phyloP scores from a whole-genome alignment of 2,329 filamentous ascomycete species.

The Didymella arachidicola region DNA sequence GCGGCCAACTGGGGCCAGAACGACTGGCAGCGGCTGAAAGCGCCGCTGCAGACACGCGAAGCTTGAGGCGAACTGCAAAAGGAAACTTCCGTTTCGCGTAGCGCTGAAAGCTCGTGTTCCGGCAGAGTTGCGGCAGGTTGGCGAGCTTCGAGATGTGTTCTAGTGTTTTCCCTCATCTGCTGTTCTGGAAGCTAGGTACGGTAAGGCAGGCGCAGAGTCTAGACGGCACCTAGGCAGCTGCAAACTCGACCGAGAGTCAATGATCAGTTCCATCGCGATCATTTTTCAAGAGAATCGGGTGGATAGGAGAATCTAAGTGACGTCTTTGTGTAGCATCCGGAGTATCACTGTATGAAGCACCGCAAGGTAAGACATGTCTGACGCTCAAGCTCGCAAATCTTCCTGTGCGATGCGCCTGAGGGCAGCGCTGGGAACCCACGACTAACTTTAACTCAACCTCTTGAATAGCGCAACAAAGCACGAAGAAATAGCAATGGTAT shows the following conservation, averaged over 20 bases:
- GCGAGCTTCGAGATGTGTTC: conserved; percentile 4
- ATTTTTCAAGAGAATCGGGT: not conserved
- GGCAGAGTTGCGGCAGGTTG: not conserved
- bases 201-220: not conserved
- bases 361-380: conserved; percentile 11
- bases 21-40: not conserved
- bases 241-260: not conserved
- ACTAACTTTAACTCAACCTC: conserved; percentile 34
- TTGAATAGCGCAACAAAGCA: not conserved
- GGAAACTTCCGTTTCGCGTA: conserved; percentile 6
- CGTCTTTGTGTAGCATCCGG: not conserved
- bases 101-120: conserved; percentile 11
- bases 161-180: conserved; percentile 8
- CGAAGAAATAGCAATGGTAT: not conserved
- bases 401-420: conserved; percentile 8
- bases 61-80: conserved; percentile 1
- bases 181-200: not conserved
- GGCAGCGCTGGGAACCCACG: conserved; percentile 20
- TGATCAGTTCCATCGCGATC: not conserved
- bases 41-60: conserved; percentile 3
- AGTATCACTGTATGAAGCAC: not conserved
- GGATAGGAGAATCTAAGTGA: not conserved
- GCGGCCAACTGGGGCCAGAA: conserved; percentile 5
- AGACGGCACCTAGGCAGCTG: conserved; percentile 7
- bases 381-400: conserved; percentile 2